Conservation (phyloP, 2,329 filamentous ascomycete species). For the Fusarium lyarnte region DNA sequence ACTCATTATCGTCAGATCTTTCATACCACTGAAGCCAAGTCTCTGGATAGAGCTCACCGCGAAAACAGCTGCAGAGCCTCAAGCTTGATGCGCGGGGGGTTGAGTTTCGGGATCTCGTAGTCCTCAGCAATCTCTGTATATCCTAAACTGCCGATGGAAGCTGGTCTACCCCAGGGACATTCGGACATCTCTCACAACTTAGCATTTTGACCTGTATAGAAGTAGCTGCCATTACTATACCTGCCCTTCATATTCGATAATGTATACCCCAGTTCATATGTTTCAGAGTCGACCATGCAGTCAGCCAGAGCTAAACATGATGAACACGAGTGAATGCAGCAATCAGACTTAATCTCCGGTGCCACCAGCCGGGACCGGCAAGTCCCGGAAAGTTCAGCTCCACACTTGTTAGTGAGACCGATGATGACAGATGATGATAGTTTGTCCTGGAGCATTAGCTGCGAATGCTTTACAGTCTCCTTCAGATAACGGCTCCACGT, state of each 20-base stretch:
- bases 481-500: accelerated
- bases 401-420: accelerated
- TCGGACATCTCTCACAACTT: background rate
- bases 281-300: too few species aligned
- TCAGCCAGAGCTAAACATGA: accelerated
- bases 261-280: background rate
- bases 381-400: background rate
- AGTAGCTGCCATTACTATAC: background rate
- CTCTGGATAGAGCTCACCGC: too few species aligned
- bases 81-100: too few species aligned
- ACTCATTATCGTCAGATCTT: too few species aligned
- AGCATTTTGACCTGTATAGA: background rate
- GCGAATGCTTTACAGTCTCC: background rate
- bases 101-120: too few species aligned
- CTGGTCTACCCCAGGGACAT: accelerated
- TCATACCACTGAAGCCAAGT: too few species aligned
- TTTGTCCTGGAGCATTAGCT: accelerated
- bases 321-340: too few species aligned
- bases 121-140: background rate
- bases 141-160: background rate
- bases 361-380: accelerated
- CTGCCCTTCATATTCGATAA: background rate
- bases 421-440: accelerated
- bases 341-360: background rate
- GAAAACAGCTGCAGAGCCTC: too few species aligned